phyloP scores from a whole-genome alignment of 306 rosid species.

The Casuarina cunninghamiana region DNA sequence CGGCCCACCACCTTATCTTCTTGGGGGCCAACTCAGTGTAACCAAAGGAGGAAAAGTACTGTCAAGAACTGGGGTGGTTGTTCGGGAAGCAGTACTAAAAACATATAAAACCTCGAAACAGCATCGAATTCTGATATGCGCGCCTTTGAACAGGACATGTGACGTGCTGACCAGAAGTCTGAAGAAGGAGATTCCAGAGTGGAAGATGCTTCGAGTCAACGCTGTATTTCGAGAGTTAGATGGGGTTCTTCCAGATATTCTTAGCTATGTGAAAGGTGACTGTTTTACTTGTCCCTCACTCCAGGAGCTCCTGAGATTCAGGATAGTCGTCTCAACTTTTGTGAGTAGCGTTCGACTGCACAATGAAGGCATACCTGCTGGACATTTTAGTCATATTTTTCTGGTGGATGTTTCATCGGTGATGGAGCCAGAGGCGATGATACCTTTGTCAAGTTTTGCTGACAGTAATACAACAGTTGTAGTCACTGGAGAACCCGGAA shows the following conservation, averaged over 20 bases:
- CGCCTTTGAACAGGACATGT: background rate
- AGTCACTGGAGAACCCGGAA: slow-evolving; percentile 25
- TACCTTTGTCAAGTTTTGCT: slow-evolving; percentile 33
- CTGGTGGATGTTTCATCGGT: slow-evolving; percentile 41
- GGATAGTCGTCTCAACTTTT: slow-evolving; percentile 41
- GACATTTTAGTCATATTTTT: slow-evolving; percentile 39
- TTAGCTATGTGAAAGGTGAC: slow-evolving; percentile 21
- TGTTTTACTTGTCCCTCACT: slow-evolving; percentile 37
- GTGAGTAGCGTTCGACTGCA: slow-evolving; percentile 23
- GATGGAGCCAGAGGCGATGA: slow-evolving; percentile 36
- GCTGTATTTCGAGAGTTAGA: slow-evolving; percentile 26
- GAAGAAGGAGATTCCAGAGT: background rate
- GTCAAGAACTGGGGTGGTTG: background rate
- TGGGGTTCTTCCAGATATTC: slow-evolving; percentile 33
- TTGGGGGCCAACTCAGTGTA: background rate
- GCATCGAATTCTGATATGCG: background rate
- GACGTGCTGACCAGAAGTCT: background rate
- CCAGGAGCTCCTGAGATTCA: slow-evolving; percentile 17
- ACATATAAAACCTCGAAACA: background rate
- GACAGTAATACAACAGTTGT: slow-evolving; percentile 27
- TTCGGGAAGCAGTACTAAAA: background rate
- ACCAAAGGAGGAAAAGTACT: background rate
- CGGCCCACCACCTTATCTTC: background rate
- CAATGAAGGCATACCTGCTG: background rate
- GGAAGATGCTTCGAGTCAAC: background rate